Evolutionary conservation across 129 eudicot genomes (phyloP), one percentile per base, ranked within the genome.

Genomic region (Artemisia annua): DNA sequence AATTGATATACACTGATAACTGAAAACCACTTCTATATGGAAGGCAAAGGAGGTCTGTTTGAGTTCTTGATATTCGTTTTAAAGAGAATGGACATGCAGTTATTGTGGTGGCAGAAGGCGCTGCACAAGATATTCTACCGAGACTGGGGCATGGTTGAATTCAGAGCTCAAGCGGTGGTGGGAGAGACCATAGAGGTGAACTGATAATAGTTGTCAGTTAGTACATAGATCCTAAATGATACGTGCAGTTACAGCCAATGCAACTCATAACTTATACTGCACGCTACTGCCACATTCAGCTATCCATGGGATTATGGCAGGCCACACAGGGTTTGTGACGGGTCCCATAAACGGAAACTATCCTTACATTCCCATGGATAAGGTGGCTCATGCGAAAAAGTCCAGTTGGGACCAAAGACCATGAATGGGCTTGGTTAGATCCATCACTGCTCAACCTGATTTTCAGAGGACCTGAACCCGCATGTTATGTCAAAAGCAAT

Each of bases 161-260:
- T 54, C 91, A 9, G 94, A 92, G 70, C 82, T 89, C 48, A 87
- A 89, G 82, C 73, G 73, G 3, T 89, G 96, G 96, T 89, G 96
- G 96, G 1, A 76, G 95, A 63, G 95, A 87, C 63, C 96, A 89
- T 24, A 70, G 69, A 22, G 77, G 81, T 0, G 91, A 89, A 78
- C 9, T 86, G 75, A 83, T 85, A 44, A 87, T 89, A 2, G 86
- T 92, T 5, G 89, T 3, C 5, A 30, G 6, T 30, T 30, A 85
- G 82, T 83, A 86, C 71, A 87, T 92, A 17, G 96, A 92, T 63
- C 97, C 97, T 1, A 87, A 94, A 92, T 89, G 97, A 83, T 92
- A 9, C 87, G 96, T 0, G 96, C 97, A 0, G 91, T 89, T 9
- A 81, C 96, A 0, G 96, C 94, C 7, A 92, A 92, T 74, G 91